phyloP scores from a whole-genome alignment of 2,329 filamentous ascomycete species.

The Cordyceps sp. region DNA sequence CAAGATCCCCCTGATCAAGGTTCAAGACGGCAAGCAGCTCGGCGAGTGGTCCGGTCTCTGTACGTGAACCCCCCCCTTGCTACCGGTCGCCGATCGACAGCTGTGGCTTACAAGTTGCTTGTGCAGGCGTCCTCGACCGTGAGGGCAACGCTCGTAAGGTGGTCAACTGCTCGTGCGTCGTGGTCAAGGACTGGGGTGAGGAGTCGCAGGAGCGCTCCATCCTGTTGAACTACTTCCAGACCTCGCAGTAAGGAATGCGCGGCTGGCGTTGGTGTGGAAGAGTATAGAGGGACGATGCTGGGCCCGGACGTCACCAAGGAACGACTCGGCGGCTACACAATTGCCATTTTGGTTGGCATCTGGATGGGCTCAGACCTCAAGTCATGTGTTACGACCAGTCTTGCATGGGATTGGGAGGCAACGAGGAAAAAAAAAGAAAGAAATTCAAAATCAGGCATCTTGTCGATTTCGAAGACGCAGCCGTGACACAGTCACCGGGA shows the following conservation, averaged over 20 bases:
- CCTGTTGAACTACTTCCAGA: constrained; percentile 99
- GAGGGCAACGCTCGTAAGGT: constrained; percentile 99
- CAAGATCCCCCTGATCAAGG: constrained; percentile 99
- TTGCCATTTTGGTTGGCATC: constrained; percentile 30
- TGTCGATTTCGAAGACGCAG: too few species aligned
- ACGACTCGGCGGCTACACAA: constrained; percentile 26
- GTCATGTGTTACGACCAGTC: constrained; percentile 15
- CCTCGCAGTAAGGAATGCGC: constrained; percentile 42
- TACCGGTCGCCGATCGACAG: background rate
- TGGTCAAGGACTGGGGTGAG: constrained; percentile 99
- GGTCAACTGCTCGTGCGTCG: constrained; percentile 99
- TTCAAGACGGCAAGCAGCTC: constrained; percentile 97
- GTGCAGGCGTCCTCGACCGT: constrained; percentile 84
- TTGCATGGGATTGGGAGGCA: constrained; percentile 23
- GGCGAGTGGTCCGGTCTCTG: constrained; percentile 99
- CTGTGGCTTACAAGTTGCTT: constrained; percentile 10
- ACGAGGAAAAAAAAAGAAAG: constrained; percentile 15
- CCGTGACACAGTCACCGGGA: background rate
- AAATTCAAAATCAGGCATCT: background rate
- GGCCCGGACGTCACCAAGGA: constrained; percentile 14
- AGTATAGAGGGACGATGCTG: constrained; percentile 22
- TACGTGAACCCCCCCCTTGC: constrained; percentile 35
- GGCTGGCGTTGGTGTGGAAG: constrained; percentile 18
- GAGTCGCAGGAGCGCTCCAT: constrained; percentile 97
- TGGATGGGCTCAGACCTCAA: constrained; percentile 21